Evolutionary conservation across 2,329 filamentous ascomycete genomes (phyloP).

Genomic region (Colletotrichum camelliae): DNA sequence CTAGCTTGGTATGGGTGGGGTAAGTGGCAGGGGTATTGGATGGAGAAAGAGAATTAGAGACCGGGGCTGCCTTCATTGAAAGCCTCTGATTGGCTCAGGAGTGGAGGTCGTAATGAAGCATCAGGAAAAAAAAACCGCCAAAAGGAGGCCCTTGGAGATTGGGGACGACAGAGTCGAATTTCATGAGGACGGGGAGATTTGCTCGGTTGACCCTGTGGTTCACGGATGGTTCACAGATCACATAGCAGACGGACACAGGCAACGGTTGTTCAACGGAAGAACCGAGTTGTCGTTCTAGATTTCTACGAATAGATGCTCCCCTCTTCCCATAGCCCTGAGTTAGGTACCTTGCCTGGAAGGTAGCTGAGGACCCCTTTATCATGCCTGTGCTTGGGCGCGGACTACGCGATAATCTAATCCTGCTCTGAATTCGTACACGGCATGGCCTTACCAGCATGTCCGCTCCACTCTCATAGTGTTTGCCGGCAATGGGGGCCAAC

Average conservation of each 20-base stretch:
- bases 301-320: not conserved
- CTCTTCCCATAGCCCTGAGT: not conserved
- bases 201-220: not conserved
- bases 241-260: not conserved
- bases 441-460: not conserved
- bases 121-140: conserved; percentile 15
- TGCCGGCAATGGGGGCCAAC: not conserved
- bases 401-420: not conserved
- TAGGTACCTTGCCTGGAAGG: not conserved
- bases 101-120: conserved; percentile 20
- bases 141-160: conserved; percentile 22
- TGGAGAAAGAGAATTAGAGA: conserved; percentile 18
- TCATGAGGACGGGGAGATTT: not conserved
- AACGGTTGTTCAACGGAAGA: not conserved
- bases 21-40: not conserved
- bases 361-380: not conserved
- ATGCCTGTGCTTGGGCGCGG: not conserved
- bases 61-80: not conserved
- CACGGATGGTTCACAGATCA: not conserved
- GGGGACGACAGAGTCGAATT: conserved; percentile 2
- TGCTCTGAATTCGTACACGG: not conserved
- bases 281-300: not conserved
- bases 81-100: not conserved
- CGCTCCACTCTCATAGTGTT: not conserved
- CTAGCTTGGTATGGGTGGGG: conserved; percentile 1